phyloP scores from a whole-genome alignment of 306 rosid genomes.

The Astragalus glycyphyllos region DNA sequence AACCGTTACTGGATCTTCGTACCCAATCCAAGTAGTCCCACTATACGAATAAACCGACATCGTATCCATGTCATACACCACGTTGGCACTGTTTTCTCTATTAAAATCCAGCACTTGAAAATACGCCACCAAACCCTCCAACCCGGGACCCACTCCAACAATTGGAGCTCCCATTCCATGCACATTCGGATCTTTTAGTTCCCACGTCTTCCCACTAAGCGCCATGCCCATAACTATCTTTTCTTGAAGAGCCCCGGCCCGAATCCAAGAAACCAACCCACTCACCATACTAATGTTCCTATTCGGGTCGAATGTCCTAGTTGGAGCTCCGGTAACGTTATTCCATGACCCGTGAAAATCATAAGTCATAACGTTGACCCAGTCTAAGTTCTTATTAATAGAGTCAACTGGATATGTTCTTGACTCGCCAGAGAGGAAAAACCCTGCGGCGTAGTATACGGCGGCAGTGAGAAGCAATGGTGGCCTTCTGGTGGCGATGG shows the following conservation, averaged over 20 bases:
- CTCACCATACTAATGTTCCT: conserved; percentile 41
- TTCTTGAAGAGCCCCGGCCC: conserved; percentile 43
- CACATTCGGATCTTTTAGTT: conserved; percentile 47
- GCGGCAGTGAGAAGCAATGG: conserved; percentile 71
- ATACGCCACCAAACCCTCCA: conserved; percentile 41
- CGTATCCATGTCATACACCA: conserved; percentile 44
- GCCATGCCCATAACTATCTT: conserved; percentile 75
- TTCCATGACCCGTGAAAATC: conserved; percentile 66
- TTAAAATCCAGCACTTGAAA: conserved; percentile 48
- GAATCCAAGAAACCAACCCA: conserved; percentile 74
- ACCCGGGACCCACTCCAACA: conserved; percentile 62
- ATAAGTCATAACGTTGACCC: conserved; percentile 69
- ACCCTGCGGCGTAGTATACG: conserved; percentile 62
- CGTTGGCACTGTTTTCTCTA: conserved; percentile 8
- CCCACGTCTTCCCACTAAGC: conserved; percentile 69
- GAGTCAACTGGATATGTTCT: conserved; percentile 51
- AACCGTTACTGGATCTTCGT: conserved; percentile 50
- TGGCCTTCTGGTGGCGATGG: conserved; percentile 14
- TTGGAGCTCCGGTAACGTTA: conserved; percentile 41
- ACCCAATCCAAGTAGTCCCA: conserved; percentile 61
- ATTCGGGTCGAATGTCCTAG: conserved; percentile 58
- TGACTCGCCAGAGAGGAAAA: conserved; percentile 26
- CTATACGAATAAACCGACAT: conserved; percentile 50
- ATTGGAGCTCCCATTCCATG: conserved; percentile 54
- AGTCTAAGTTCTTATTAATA: conserved; percentile 56